These are phyloP conservation scores for Glycine latifolia DNA, from an alignment of 306 rosid species.

Conservation along the genomic window DNA sequence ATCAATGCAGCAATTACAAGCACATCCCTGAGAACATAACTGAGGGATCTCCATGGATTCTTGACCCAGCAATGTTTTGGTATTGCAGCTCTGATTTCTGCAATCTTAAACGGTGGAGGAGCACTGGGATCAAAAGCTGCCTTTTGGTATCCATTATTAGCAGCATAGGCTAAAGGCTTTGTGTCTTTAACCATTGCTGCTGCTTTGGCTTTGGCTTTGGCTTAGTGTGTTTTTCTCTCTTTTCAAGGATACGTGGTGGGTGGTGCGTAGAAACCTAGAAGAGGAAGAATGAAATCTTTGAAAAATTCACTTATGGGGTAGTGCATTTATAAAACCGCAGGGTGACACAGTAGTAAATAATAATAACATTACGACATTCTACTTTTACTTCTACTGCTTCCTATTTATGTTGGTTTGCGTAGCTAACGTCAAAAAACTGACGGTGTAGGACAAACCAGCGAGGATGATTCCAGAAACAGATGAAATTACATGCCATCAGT, in stretches of 20 bases:
- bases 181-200: conserved; percentile 34
- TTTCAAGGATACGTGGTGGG: conserved; percentile 3
- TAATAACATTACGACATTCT: background rate
- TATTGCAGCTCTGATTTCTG: conserved; percentile 86
- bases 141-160: conserved; percentile 4
- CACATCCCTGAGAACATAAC: conserved; percentile 76
- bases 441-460: background rate
- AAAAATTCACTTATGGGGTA: background rate
- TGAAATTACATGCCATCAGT: too few species aligned
- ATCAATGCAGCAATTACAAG: conserved; percentile 54
- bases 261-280: background rate
- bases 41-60: conserved; percentile 78
- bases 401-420: background rate
- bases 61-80: conserved; percentile 92
- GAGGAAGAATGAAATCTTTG: background rate
- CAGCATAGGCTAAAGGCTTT: background rate
- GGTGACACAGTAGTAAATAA: background rate
- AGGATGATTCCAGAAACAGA: background rate
- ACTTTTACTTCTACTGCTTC: background rate
- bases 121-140: conserved; percentile 76
- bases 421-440: background rate
- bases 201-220: background rate
- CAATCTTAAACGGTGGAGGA: conserved; percentile 86
- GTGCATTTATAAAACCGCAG: background rate
- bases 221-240: too few species aligned